phyloP scores from a whole-genome alignment of 2,329 filamentous ascomycete species.

The Lasiodiplodia hormozganensis region DNA sequence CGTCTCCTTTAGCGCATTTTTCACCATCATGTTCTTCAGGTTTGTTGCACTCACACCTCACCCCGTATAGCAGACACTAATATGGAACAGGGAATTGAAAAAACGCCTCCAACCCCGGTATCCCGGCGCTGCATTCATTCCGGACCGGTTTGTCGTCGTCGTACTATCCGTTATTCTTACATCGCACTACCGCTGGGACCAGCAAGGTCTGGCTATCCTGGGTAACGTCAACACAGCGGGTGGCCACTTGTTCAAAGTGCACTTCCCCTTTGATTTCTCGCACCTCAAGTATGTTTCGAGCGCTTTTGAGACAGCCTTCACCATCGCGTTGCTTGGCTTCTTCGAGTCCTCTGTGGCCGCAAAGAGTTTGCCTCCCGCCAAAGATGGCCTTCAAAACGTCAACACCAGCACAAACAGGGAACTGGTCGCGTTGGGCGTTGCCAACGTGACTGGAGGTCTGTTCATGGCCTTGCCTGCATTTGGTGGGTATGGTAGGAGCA shows the following conservation, averaged over 20 bases:
- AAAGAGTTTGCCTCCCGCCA: slow-evolving; percentile 69
- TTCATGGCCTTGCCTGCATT: slow-evolving; percentile 95
- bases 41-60: slow-evolving; percentile 44
- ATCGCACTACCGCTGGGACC: slow-evolving; percentile 78
- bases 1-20: slow-evolving; percentile 80
- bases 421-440: slow-evolving; percentile 86
- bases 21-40: slow-evolving; percentile 89
- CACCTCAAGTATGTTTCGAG: slow-evolving; percentile 84
- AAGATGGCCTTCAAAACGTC: slow-evolving; percentile 74
- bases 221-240: slow-evolving; percentile 78
- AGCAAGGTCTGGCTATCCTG: slow-evolving; percentile 80
- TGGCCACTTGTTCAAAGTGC: slow-evolving; percentile 77
- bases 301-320: slow-evolving; percentile 87
- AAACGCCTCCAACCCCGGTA: slow-evolving; percentile 79
- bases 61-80: slow-evolving; percentile 30
- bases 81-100: slow-evolving; percentile 72
- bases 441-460: slow-evolving; percentile 88
- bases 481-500: slow-evolving; percentile 94
- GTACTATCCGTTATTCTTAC: slow-evolving; percentile 82
- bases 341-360: slow-evolving; percentile 97
- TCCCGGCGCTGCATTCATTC: slow-evolving; percentile 83
- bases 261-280: slow-evolving; percentile 80
- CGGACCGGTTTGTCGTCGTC: slow-evolving; percentile 90
- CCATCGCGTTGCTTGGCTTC: slow-evolving; percentile 95
- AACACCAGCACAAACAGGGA: slow-evolving; percentile 90